Percentiles rank a stretch among this genome's conserved stretches.
phyloP scores from a whole-genome alignment of 2,329 filamentous ascomycete genomes.

The Xylaria sp. region DNA sequence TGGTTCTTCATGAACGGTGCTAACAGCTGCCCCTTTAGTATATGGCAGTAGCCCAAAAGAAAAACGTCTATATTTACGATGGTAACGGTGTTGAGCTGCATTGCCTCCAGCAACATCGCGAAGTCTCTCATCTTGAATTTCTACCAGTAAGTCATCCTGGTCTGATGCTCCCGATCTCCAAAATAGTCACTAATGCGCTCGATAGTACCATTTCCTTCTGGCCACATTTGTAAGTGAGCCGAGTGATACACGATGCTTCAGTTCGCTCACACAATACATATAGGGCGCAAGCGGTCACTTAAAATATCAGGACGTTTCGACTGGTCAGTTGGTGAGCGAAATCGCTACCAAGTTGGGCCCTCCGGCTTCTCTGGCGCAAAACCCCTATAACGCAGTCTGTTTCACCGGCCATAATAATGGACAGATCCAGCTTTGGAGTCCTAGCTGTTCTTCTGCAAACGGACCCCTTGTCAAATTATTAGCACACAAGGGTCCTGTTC shows the following conservation, averaged over 20 bases:
- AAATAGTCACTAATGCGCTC: not conserved
- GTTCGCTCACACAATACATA: slow-evolving; percentile 9
- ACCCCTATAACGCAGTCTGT: slow-evolving; percentile 85
- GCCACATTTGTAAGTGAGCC: slow-evolving; percentile 65
- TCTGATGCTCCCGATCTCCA: not conserved
- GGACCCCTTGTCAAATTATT: slow-evolving; percentile 83
- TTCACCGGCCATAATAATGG: slow-evolving; percentile 95
- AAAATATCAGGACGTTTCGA: slow-evolving; percentile 93
- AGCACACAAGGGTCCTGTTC: slow-evolving; percentile 82
- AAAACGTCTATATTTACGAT: slow-evolving; percentile 96
- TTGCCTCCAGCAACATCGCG: slow-evolving; percentile 81
- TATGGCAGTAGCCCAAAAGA: slow-evolving; percentile 67
- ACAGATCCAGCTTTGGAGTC: slow-evolving; percentile 91
- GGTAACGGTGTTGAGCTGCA: slow-evolving; percentile 77
- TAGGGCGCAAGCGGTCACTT: slow-evolving; percentile 36
- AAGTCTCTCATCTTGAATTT: slow-evolving; percentile 86
- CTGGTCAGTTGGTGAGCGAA: slow-evolving; percentile 81
- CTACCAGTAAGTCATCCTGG: slow-evolving; percentile 14
- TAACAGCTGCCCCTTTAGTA: slow-evolving; percentile 14
- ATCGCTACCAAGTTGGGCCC: slow-evolving; percentile 78
- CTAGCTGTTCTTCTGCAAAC: slow-evolving; percentile 59
- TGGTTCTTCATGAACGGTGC: not conserved
- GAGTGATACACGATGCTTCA: not conserved
- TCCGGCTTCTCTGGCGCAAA: slow-evolving; percentile 78
- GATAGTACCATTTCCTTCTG: slow-evolving; percentile 79